phyloP scores from a whole-genome alignment of 1,284 basidiomycete genomes.

The Wallemia mellicola region DNA sequence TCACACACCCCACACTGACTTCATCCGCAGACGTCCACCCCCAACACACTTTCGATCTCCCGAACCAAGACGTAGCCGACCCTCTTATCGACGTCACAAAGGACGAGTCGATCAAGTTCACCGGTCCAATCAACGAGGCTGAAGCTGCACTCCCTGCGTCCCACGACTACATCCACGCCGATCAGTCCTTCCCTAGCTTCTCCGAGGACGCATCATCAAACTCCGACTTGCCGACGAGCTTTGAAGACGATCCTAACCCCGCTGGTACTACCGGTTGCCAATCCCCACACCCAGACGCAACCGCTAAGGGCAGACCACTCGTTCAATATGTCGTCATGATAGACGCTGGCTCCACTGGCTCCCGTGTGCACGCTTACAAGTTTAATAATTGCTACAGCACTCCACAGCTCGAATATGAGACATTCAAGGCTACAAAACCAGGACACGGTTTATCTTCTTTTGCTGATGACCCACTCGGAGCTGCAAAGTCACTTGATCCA shows the following conservation, averaged over 20 bases:
- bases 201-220: background rate
- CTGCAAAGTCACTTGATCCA: constrained; percentile 49
- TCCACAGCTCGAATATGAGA: constrained; percentile 69
- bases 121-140: background rate
- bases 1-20: background rate
- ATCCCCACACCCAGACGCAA: background rate
- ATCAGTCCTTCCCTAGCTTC: background rate
- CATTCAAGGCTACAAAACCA: constrained; percentile 43
- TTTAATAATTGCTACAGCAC: constrained; percentile 65
- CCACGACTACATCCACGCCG: background rate
- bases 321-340: constrained; percentile 92
- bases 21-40: background rate
- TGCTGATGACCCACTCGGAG: constrained; percentile 26
- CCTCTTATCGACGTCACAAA: background rate
- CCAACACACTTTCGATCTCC: background rate
- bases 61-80: background rate
- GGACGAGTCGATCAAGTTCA: background rate
- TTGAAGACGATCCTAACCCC: background rate
- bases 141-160: background rate
- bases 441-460: constrained; percentile 52
- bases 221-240: background rate
- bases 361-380: constrained; percentile 91
- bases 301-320: constrained; percentile 17
- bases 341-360: constrained; percentile 90
- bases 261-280: background rate